phyloP scores from a whole-genome alignment of 768 basidiomycete genomes.

The Termitomyces sp. region DNA sequence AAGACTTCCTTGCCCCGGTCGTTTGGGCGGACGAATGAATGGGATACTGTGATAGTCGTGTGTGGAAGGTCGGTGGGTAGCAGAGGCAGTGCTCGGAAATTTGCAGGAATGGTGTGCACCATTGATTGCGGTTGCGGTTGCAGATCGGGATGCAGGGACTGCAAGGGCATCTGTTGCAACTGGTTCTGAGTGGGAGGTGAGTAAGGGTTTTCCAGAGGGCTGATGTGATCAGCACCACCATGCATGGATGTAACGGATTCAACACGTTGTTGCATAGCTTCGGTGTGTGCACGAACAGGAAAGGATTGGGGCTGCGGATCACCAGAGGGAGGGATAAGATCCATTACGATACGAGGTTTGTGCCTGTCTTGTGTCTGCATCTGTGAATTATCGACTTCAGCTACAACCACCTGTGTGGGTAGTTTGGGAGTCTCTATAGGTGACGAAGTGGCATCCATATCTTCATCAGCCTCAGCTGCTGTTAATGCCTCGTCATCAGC shows the following conservation, averaged over 20 bases:
- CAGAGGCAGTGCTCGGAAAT: conserved; percentile 70
- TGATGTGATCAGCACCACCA: conserved; percentile 6
- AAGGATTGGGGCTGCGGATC: conserved; percentile 18
- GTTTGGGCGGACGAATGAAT: conserved; percentile 82
- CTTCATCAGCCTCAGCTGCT: conserved; percentile 27
- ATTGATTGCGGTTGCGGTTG: conserved; percentile 15
- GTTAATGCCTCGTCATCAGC: conserved; percentile 14
- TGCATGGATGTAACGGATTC: conserved; percentile 2
- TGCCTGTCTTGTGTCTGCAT: conserved; percentile 5
- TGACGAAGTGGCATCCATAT: conserved; percentile 13
- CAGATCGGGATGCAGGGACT: conserved; percentile 13
- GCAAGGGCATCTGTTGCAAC: conserved; percentile 16
- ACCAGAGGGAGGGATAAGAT: conserved; percentile 39
- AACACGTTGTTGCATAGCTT: conserved; percentile 11
- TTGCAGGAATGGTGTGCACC: conserved; percentile 27
- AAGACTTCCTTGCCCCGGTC: conserved; percentile 90
- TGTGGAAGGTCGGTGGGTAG: conserved; percentile 66
- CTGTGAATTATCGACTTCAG: conserved; percentile 1
- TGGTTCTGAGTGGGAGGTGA: conserved; percentile 13
- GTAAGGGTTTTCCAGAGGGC: conserved; percentile 17
- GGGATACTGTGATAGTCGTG: conserved; percentile 66
- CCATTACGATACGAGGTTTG: conserved; percentile 36
- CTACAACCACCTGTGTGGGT: conserved; percentile 7
- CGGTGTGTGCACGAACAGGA: conserved; percentile 6
- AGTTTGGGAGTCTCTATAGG: conserved; percentile 6